Evolutionary conservation across 78 protist genomes (phyloP).

Genomic region (Reticulomyxa filosa): DNA sequence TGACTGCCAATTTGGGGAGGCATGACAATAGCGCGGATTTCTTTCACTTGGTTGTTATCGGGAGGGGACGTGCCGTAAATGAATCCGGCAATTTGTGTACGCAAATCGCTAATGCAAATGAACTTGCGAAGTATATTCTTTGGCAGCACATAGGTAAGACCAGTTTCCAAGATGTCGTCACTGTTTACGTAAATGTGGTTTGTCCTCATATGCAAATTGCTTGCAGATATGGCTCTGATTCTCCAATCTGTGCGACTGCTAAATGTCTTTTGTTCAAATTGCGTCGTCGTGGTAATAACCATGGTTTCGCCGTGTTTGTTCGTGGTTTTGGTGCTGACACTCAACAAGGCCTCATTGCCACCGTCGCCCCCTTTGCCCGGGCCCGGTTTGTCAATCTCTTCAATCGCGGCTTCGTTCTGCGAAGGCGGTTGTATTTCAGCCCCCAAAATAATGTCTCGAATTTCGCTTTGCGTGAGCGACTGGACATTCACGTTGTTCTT

Average conservation of each 20-base stretch:
- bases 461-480: conserved; percentile 90
- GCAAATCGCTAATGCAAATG: conserved; percentile 71
- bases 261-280: conserved; percentile 71
- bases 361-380: too few relatives aligned
- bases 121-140: conserved; percentile 88
- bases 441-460: conserved; percentile 98
- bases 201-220: conserved; percentile 91
- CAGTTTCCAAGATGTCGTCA: conserved; percentile 65
- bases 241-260: conserved; percentile 93
- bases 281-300: conserved; percentile 62
- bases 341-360: too few relatives aligned
- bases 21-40: conserved; percentile 83
- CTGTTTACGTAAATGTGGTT: conserved; percentile 82
- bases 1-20: conserved; percentile 96
- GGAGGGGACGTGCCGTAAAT: conserved; percentile 85
- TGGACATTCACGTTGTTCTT: conserved; percentile 87
- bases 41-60: conserved; percentile 88
- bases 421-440: conserved; percentile 97
- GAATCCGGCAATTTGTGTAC: conserved; percentile 88
- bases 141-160: conserved; percentile 89
- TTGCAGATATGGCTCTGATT: conserved; percentile 84
- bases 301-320: conserved; percentile 90
- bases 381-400: conserved; percentile 86
- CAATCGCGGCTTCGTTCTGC: conserved; percentile 81
- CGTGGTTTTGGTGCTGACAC: conserved; percentile 63